Evolutionary conservation across 805 yeast genomes (phyloP).

Genomic region (Candida mattraensis): DNA sequence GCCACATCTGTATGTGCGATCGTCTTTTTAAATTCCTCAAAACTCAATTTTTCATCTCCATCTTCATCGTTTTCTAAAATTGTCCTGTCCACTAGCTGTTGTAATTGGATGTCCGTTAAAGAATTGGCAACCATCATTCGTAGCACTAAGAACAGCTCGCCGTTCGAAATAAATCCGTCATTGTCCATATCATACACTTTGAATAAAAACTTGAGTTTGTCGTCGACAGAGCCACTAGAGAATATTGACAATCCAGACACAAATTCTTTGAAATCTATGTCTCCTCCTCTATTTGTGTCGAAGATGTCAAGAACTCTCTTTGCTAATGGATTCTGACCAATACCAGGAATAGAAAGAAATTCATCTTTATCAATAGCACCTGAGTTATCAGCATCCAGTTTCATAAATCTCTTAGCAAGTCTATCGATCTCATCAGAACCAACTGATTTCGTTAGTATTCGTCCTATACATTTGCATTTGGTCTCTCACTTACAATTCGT

Average conservation of each 20-base stretch:
- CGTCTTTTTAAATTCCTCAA: constrained; percentile 80
- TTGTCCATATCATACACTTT: constrained; percentile 93
- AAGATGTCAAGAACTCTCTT: constrained; percentile 88
- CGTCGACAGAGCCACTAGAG: constrained; percentile 77
- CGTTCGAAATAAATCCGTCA: constrained; percentile 93
- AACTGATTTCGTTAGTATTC: constrained; percentile 38
- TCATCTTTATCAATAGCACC: constrained; percentile 92
- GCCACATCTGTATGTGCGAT: constrained; percentile 45
- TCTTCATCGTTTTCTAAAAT: constrained; percentile 89
- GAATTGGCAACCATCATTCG: constrained; percentile 97
- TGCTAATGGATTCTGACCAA: constrained; percentile 86
- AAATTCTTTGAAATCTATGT: constrained; percentile 93
- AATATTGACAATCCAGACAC: constrained; percentile 70
- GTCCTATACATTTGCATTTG: constrained; percentile 50
- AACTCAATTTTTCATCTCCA: constrained; percentile 82
- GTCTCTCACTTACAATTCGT: constrained; percentile 79
- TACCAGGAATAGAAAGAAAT: constrained; percentile 90
- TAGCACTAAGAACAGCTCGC: constrained; percentile 87
- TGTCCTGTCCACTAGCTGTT: constrained; percentile 95
- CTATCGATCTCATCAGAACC: constrained; percentile 91
- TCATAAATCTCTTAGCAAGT: constrained; percentile 89
- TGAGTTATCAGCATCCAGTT: constrained; percentile 86
- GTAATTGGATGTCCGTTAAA: constrained; percentile 80
- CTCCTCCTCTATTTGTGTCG: constrained; percentile 90
- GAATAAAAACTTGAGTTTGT: constrained; percentile 85